phyloP scores from a whole-genome alignment of 495 filamentous ascomycete genomes.

The Aspergillus heteromorphus region DNA sequence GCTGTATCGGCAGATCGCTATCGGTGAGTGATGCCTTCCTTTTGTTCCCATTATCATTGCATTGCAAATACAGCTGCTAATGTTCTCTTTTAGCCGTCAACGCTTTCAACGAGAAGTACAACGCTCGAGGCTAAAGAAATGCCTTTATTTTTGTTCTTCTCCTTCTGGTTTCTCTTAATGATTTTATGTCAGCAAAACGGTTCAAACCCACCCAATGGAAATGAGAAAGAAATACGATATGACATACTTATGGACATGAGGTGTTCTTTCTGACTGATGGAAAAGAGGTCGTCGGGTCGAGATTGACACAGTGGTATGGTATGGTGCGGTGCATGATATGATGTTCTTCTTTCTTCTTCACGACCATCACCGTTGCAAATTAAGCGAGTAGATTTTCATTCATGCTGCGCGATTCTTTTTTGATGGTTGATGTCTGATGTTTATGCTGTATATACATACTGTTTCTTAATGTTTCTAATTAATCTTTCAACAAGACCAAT shows the following conservation, averaged over 20 bases:
- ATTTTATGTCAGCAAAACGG: background rate
- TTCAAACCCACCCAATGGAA: no score
- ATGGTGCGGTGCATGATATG: background rate
- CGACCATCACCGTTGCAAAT: background rate
- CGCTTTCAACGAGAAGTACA: constrained; percentile 67
- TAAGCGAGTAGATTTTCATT: background rate
- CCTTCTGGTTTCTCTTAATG: background rate
- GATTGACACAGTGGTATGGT: background rate
- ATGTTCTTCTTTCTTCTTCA: background rate
- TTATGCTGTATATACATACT: background rate
- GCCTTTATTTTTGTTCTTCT: no score
- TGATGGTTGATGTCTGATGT: background rate
- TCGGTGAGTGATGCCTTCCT: constrained; percentile 40
- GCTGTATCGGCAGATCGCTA: constrained; percentile 68
- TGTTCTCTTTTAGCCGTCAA: constrained; percentile 47
- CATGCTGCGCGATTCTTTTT: background rate
- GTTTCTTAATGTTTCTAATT: background rate
- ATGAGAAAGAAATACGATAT: no score
- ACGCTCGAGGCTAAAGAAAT: constrained; percentile 47
- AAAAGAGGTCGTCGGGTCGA: background rate
- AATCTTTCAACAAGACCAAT: background rate
- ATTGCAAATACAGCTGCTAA: constrained; percentile 13
- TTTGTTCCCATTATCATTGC: background rate
- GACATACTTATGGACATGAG: no score
- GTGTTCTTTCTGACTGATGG: no score